A percentile compares a stretch with the other conserved stretches of the same genome.
Conservation (phyloP, 1,284 basidiomycete genomes). For the Cryptococcus deneoformans region DNA sequence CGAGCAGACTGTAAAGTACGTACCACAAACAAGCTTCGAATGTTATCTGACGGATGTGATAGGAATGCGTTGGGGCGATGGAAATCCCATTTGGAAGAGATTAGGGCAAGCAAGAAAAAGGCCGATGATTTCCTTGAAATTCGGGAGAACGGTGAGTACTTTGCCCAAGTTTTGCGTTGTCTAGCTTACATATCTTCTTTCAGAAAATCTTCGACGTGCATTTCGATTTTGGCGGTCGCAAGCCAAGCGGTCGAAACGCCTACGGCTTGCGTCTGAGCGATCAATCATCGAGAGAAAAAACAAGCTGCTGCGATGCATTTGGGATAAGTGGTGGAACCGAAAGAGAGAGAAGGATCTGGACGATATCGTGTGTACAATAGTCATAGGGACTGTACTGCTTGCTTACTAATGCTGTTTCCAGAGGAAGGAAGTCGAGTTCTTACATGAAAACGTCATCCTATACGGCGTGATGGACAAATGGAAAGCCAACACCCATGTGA, state of each 20-base stretch:
- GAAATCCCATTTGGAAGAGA: neutral
- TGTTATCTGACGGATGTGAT: neutral
- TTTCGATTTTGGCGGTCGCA: conserved; percentile 25
- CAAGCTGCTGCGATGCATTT: conserved; percentile 18
- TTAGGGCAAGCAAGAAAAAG: conserved; percentile 7
- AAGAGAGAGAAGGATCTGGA: conserved; percentile 28
- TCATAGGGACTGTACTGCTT: neutral
- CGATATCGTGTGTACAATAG: conserved; percentile 13
- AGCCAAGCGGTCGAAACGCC: conserved; percentile 6
- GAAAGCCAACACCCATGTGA: conserved; percentile 29
- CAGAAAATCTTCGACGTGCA: conserved; percentile 25
- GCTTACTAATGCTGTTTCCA: neutral
- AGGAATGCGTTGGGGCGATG: conserved; percentile 4
- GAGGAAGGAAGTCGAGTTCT: conserved; percentile 31
- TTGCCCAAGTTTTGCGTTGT: neutral
- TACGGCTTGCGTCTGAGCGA: conserved; percentile 15
- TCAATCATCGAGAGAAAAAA: conserved; percentile 18
- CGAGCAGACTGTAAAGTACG: conserved; percentile 12
- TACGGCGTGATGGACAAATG: conserved; percentile 43
- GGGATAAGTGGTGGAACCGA: conserved; percentile 30
- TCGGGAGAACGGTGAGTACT: conserved; percentile 8
- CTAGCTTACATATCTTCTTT: neutral
- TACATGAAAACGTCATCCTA: conserved; percentile 40
- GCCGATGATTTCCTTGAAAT: conserved; percentile 12
- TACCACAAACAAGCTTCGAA: neutral